phyloP scores from a whole-genome alignment of 2,329 filamentous ascomycete species.

The Xylariaceae sp. region DNA sequence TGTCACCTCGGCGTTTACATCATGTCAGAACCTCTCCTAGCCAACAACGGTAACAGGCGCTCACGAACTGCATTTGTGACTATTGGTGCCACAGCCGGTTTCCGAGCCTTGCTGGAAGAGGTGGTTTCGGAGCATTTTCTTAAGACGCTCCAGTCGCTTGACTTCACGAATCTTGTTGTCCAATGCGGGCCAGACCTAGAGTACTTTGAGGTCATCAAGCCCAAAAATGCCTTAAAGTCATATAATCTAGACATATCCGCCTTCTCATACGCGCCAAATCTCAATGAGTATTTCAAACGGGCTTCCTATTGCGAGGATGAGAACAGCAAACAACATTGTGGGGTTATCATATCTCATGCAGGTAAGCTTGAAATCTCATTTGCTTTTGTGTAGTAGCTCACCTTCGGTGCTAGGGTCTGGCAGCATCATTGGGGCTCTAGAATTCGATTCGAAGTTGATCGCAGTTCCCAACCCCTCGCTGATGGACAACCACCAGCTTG shows the following conservation, averaged over 20 bases:
- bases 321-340: slow-evolving; percentile 53
- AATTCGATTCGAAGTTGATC: slow-evolving; percentile 76
- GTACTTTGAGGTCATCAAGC: slow-evolving; percentile 52
- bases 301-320: slow-evolving; percentile 53
- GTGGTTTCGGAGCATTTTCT: slow-evolving; percentile 70
- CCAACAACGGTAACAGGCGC: slow-evolving; percentile 1
- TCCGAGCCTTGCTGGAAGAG: slow-evolving; percentile 71
- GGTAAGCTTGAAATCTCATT: slow-evolving; percentile 59
- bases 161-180: slow-evolving; percentile 75
- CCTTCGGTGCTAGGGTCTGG: slow-evolving; percentile 71
- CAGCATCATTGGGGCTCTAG: slow-evolving; percentile 82
- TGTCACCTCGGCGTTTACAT: not conserved
- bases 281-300: slow-evolving; percentile 63
- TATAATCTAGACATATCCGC: slow-evolving; percentile 59
- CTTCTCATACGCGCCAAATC: slow-evolving; percentile 71
- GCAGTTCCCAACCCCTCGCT: slow-evolving; percentile 86
- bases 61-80: slow-evolving; percentile 76
- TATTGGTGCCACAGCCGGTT: slow-evolving; percentile 88
- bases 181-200: slow-evolving; percentile 79
- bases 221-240: slow-evolving; percentile 29
- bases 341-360: slow-evolving; percentile 86
- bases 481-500: slow-evolving; percentile 88
- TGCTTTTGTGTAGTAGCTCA: slow-evolving; percentile 7
- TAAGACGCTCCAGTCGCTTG: slow-evolving; percentile 57
- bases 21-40: slow-evolving; percentile 4